These are phyloP conservation scores for Leishmania mexicana DNA, from an alignment of 208 protist genomes.

Conservation along the genomic window DNA sequence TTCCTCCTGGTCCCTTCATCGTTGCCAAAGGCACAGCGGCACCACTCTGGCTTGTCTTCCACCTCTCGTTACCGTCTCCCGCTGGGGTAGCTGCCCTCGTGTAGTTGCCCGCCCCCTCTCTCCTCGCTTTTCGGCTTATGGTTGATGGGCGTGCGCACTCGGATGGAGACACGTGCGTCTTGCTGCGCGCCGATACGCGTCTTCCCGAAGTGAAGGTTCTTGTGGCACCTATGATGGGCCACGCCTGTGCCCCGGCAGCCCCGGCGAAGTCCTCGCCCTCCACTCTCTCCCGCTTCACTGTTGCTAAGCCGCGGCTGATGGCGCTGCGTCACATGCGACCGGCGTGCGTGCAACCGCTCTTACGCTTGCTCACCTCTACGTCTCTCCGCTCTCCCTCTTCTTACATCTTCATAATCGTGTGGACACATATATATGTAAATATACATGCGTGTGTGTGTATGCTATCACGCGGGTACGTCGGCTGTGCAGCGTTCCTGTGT, in stretches of 20 bases:
- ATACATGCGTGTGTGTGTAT: background rate
- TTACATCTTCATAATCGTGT: background rate
- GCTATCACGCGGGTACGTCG: background rate
- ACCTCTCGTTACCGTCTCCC: no score
- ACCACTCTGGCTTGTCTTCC: no score
- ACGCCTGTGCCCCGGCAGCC: background rate
- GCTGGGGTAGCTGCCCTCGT: no score
- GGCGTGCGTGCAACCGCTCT: background rate
- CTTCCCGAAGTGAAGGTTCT: background rate
- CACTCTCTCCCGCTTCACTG: conserved; percentile 1
- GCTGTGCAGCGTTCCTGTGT: background rate
- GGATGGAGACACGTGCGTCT: no score
- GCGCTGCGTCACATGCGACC: background rate
- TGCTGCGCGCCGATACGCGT: background rate
- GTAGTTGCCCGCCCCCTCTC: no score
- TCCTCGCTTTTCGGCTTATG: background rate
- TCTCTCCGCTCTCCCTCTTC: conserved; percentile 1
- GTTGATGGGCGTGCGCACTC: background rate
- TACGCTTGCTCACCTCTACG: background rate
- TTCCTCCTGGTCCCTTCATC: no score
- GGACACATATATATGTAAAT: background rate
- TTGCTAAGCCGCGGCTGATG: background rate
- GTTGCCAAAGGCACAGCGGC: no score
- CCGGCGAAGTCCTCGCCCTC: background rate
- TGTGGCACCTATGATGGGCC: background rate